Base-by-base conservation (phyloP, 345 rosid genomes). In the Populus ilicifolia region DNA sequence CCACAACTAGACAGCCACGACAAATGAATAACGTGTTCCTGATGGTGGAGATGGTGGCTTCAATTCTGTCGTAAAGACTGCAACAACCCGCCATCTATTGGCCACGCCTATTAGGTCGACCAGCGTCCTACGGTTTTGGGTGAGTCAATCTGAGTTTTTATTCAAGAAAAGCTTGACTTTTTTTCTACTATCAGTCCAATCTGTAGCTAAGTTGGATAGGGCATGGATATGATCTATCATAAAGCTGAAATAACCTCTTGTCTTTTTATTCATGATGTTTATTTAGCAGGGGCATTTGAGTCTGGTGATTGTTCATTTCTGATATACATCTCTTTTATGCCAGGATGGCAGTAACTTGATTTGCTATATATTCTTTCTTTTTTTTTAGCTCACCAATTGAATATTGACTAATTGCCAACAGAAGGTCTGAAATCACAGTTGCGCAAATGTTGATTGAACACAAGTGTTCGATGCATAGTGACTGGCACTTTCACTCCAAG, bases 181-280 rank as follows among this genome's bases (percentile, higher is more conserved):
- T 93, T 96, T 81, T 79, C 94, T 75, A 88, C 96, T 84, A 94
- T 89, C 84, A 87, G 86, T 80, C 97, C 98, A 1, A 93, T 96
- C 88, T 93, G 91, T 84, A 91, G 98, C 91, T 96, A 87, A 70
- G 93, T 90, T 65, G 94, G 96, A 85, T 98, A 96, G 52, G 97
- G 96, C 83, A 93, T 93, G 99, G 99, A 96, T 63, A 77, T 86
- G 88, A 93, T 33, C 52, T 80, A 75, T 83, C 64, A 33, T 76
- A 74, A 69, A 30, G 78, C 54, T 70, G 71, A 84, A 77, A 65
- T 79, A 76, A 67, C 69, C 75, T 63, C 39, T 64, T 79, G 77
- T 80, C 82, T 59, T 76, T 81, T 68, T 39, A 18, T 75, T 16
- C 50, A 13, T 46, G 17, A 46, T 46, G 50, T 46, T 12, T 13